Percentiles rank a stretch among this genome's conserved stretches.
phyloP scores from a whole-genome alignment of 345 rosid species.

The Excoecaria agallocha region DNA sequence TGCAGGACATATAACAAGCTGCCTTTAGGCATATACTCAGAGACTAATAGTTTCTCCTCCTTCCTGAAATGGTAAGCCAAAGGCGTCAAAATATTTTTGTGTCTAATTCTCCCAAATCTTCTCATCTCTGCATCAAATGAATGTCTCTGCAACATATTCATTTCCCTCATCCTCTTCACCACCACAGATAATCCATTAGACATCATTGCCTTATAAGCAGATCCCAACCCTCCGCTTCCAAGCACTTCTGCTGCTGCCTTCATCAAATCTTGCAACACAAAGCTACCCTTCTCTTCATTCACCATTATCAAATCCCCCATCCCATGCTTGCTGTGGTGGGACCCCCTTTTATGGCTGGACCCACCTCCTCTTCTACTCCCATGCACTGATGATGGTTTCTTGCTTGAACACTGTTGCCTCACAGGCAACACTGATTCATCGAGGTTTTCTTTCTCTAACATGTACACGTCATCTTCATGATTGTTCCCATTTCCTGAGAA shows the following conservation, averaged over 20 bases:
- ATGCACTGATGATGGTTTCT: slow-evolving; percentile 12
- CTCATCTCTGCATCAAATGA: slow-evolving; percentile 69
- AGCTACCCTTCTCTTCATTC: slow-evolving; percentile 56
- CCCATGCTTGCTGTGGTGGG: slow-evolving; percentile 17
- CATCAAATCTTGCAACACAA: slow-evolving; percentile 79
- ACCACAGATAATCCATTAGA: slow-evolving; percentile 65
- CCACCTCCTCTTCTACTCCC: slow-evolving; percentile 36
- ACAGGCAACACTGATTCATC: slow-evolving; percentile 36
- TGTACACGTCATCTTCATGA: slow-evolving; percentile 39
- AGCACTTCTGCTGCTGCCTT: slow-evolving; percentile 88
- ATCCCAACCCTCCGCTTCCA: slow-evolving; percentile 84
- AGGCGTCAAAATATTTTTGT: slow-evolving; percentile 67
- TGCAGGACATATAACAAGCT: slow-evolving; percentile 74
- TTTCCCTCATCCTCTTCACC: slow-evolving; percentile 81
- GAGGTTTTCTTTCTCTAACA: slow-evolving; percentile 45
- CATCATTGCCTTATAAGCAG: slow-evolving; percentile 86
- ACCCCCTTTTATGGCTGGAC: slow-evolving; percentile 16
- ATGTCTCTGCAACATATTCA: slow-evolving; percentile 57
- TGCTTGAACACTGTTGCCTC: slow-evolving; percentile 32
- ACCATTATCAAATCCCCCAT: slow-evolving; percentile 54
- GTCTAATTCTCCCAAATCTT: slow-evolving; percentile 55
- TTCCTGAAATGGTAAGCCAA: slow-evolving; percentile 74
- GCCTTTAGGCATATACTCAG: slow-evolving; percentile 77
- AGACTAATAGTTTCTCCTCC: slow-evolving; percentile 84
- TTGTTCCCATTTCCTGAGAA: slow-evolving; percentile 12